Base-by-base conservation (phyloP, 176 grass and related monocot genomes). In the Lolium multiflorum region DNA sequence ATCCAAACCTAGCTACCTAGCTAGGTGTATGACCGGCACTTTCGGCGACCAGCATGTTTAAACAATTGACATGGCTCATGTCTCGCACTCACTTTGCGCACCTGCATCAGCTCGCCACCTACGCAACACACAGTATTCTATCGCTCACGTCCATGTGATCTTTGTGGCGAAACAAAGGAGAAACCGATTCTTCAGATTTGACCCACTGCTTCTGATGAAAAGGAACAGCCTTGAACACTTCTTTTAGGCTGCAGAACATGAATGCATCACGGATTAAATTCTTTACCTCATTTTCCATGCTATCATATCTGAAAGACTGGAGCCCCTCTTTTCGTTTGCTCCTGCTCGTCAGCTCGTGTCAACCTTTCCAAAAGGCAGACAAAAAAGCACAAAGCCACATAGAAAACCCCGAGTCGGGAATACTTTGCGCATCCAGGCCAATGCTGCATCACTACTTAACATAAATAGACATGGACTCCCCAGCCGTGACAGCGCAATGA, bases 121-220 rank as follows among this genome's bases (percentile, higher is more conserved):
- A 52, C 25, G 14, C 22, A 48, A 22, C 44, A 12, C 10, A 37
- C 41, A 61, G 37, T 56, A 7, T 76, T 76, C 44, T 69, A 59
- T 22, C 71, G 18, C 79, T 24, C 67, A 20, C 73, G 44, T 56
- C 74, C 91, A 87, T 87, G 84, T 92, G 91, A 84, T 71, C 59
- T 83, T 87, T 89, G 60, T 41, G 80, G 9, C 59, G 74, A 55
- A 81, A 46, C 67, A 90, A 51, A 43, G 25, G 58, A 26, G 39
- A 61, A 82, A 52, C 13, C 49, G 80, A 82, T 92, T 76, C 76
- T 87, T 39, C 76, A 31, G 60, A 76, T 77, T 89, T 92, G 80
- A 77, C 84, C 80, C 83, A 74, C 63, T 41, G 5, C 74, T 4
- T 73, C 58, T 44, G 48, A 64, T 44, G 48, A 64, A 81, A 85